phyloP scores from a whole-genome alignment of 306 rosid genomes.

The Dicorynia guianensis region DNA sequence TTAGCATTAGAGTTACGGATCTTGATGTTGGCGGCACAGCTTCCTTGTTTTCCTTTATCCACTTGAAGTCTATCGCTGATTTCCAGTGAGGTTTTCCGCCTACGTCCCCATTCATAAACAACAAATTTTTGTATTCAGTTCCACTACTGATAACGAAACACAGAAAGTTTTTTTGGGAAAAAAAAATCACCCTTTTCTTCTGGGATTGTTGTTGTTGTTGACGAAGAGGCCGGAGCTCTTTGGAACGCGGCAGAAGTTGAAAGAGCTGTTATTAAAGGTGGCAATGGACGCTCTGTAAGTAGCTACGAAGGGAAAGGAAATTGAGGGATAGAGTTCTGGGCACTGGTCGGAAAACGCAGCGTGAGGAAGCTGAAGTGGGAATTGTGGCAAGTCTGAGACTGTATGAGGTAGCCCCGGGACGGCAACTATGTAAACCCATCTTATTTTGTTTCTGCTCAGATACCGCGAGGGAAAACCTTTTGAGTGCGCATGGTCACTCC shows the following conservation, averaged over 20 bases:
- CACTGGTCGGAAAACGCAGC: conserved; percentile 42
- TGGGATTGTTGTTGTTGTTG: conserved; percentile 23
- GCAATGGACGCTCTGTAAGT: conserved; percentile 43
- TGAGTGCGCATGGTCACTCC: background rate
- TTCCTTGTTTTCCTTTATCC: conserved; percentile 92
- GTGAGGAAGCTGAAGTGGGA: conserved; percentile 52
- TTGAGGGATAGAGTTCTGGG: conserved; percentile 32
- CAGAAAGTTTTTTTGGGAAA: background rate
- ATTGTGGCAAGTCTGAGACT: conserved; percentile 54
- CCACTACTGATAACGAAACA: conserved; percentile 1
- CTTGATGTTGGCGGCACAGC: conserved; percentile 71
- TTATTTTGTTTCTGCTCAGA: conserved; percentile 3
- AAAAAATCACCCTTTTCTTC: conserved; percentile 59
- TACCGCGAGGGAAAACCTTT: background rate
- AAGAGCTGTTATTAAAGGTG: conserved; percentile 50
- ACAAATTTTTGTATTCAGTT: background rate
- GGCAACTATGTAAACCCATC: conserved; percentile 60
- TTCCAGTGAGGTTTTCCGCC: conserved; percentile 82
- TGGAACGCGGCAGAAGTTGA: conserved; percentile 58
- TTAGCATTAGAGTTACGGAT: conserved; percentile 79
- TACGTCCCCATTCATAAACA: conserved; percentile 35
- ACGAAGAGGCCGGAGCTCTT: conserved; percentile 41
- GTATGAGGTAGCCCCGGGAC: conserved; percentile 55
- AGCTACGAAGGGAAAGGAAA: conserved; percentile 38
- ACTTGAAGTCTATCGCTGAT: conserved; percentile 90